Conservation (phyloP, 2,329 filamentous ascomycete species). For the Rutstroemia sp. region DNA sequence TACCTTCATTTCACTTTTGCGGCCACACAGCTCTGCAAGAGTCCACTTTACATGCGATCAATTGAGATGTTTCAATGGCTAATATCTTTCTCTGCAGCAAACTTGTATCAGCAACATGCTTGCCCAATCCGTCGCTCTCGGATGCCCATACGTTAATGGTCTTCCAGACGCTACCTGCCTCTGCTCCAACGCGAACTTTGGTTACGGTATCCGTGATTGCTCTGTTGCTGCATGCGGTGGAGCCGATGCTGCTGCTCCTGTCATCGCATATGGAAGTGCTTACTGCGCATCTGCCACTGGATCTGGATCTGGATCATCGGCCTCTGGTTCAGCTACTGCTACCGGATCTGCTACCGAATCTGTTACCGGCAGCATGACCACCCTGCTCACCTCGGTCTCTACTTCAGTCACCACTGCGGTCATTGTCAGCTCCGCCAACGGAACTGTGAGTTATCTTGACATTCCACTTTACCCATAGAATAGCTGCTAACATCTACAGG, state of each 20-base stretch:
- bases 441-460: slow-evolving; percentile 5
- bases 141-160: slow-evolving; percentile 26
- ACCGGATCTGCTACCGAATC: not conserved
- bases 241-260: slow-evolving; percentile 19
- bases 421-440: not conserved
- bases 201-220: slow-evolving; percentile 41
- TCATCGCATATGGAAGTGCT: slow-evolving; percentile 23
- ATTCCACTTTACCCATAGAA: not conserved
- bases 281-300: slow-evolving; percentile 19
- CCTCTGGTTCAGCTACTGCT: not conserved
- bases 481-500: not conserved
- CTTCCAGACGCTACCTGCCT: slow-evolving; percentile 33
- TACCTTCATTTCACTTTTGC: not conserved
- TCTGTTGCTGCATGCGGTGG: slow-evolving; percentile 34
- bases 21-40: not conserved
- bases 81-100: slow-evolving; percentile 22
- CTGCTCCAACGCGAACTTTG: slow-evolving; percentile 37
- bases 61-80: slow-evolving; percentile 8
- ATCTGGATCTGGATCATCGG: not conserved
- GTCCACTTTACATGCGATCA: not conserved
- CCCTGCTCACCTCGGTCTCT: slow-evolving; percentile 7
- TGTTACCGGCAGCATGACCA: slow-evolving; percentile 6
- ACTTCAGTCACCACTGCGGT: not conserved
- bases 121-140: slow-evolving; percentile 32
- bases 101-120: slow-evolving; percentile 40